Evolutionary conservation across 345 rosid species (phyloP).

Genomic region (Ceriops tagal): DNA sequence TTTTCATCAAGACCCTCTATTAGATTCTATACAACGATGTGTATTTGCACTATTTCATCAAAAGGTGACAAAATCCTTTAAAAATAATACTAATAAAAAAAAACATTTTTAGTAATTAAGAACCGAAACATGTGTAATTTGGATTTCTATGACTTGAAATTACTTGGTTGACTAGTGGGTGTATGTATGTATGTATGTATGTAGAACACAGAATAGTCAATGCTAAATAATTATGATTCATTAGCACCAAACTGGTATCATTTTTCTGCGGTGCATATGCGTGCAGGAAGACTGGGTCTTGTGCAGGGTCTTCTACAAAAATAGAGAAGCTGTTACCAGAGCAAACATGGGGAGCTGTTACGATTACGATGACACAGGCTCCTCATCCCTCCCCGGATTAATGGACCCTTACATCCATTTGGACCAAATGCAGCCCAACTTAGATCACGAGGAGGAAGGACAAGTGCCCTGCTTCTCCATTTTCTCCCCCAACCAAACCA

Average conservation of each 20-base stretch:
- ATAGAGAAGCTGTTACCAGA: conserved; percentile 34
- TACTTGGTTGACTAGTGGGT: too few relatives aligned
- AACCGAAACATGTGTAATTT: background rate
- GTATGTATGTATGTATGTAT: too few relatives aligned
- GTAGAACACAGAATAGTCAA: too few relatives aligned
- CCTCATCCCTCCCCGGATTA: conserved; percentile 61
- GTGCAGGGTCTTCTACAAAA: conserved; percentile 67
- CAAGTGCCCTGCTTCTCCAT: conserved; percentile 98
- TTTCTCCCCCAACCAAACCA: conserved; percentile 40
- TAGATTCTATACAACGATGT: too few relatives aligned
- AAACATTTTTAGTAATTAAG: too few relatives aligned
- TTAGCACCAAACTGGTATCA: too few relatives aligned
- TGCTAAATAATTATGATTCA: too few relatives aligned
- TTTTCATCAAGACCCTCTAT: too few relatives aligned
- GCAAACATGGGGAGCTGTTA: conserved; percentile 43
- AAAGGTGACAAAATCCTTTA: too few relatives aligned
- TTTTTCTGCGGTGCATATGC: background rate
- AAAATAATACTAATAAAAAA: too few relatives aligned
- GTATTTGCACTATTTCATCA: too few relatives aligned
- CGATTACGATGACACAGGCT: conserved; percentile 40
- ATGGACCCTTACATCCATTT: conserved; percentile 67
- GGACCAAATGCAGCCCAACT: conserved; percentile 42
- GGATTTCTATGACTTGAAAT: background rate
- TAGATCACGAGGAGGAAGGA: conserved; percentile 30
- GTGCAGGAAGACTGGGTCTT: conserved; percentile 85